Evolutionary conservation across 2,329 filamentous ascomycete genomes (phyloP).

Genomic region (Pseudocercospora musae): DNA sequence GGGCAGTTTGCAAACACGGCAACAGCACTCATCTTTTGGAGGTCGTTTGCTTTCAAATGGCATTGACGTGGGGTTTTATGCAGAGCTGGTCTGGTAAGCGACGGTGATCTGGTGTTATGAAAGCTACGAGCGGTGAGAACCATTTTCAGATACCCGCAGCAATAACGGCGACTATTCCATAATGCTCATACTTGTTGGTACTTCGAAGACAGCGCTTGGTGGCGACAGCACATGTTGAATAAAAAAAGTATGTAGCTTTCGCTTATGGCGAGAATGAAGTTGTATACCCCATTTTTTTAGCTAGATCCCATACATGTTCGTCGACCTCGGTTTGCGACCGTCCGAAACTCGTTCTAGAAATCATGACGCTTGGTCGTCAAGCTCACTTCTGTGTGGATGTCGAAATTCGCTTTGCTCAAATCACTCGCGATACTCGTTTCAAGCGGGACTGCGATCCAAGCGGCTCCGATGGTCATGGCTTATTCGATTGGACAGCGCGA

Average conservation of each 20-base stretch:
- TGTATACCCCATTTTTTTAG: neutral
- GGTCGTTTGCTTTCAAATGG: neutral
- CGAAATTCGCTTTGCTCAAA: neutral
- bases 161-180: neutral
- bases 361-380: neutral
- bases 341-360: too few species aligned
- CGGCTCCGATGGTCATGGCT: neutral
- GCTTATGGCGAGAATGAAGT: neutral
- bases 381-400: neutral
- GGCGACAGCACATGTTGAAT: neutral
- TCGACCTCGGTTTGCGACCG: neutral
- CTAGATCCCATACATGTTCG: neutral
- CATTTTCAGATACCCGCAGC: neutral
- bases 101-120: neutral
- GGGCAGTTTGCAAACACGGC: neutral
- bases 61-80: neutral
- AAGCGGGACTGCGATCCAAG: too few species aligned
- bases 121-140: neutral
- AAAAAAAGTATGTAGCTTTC: neutral
- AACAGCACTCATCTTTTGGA: neutral
- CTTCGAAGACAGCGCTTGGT: too few species aligned
- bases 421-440: too few species aligned
- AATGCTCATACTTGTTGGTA: neutral
- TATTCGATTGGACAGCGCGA: neutral
- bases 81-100: neutral